Evolutionary conservation across 768 basidiomycete species (phyloP).

Genomic region (Calocybe cyanea): DNA sequence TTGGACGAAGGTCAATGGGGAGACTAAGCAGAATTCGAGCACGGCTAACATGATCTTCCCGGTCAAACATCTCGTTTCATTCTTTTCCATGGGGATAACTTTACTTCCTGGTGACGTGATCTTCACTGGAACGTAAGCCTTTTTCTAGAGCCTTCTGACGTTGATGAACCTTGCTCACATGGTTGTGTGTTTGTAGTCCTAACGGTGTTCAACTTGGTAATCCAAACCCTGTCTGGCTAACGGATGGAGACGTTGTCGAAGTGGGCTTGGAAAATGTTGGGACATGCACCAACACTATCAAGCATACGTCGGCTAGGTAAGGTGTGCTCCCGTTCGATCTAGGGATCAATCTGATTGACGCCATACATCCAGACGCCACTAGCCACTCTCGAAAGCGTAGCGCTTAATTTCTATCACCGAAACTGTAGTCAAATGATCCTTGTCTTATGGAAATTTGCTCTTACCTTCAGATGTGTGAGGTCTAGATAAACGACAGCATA

Average conservation of each 20-base stretch:
- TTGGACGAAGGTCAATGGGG: conserved; percentile 37
- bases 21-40: conserved; percentile 31
- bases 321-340: too few species aligned
- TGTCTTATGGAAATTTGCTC: too few species aligned
- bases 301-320: conserved; percentile 12
- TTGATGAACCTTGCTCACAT: not conserved
- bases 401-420: conserved; percentile 9
- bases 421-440: too few species aligned
- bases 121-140: conserved; percentile 34
- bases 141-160: not conserved
- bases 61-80: conserved; percentile 32
- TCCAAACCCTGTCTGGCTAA: conserved; percentile 30
- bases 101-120: conserved; percentile 37
- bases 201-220: conserved; percentile 32
- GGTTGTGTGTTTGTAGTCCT: conserved; percentile 20
- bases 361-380: too few species aligned
- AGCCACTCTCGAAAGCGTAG: conserved; percentile 21
- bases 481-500: too few species aligned
- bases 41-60: conserved; percentile 38
- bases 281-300: conserved; percentile 33
- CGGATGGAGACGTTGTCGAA: conserved; percentile 35
- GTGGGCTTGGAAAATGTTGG: conserved; percentile 35
- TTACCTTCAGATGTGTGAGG: not conserved
- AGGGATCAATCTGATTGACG: too few species aligned
- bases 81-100: conserved; percentile 40